These are phyloP conservation scores for Bryum argenteum DNA, from an alignment of 225 moss, liverwort and hornwort species.

Conservation along the genomic window DNA sequence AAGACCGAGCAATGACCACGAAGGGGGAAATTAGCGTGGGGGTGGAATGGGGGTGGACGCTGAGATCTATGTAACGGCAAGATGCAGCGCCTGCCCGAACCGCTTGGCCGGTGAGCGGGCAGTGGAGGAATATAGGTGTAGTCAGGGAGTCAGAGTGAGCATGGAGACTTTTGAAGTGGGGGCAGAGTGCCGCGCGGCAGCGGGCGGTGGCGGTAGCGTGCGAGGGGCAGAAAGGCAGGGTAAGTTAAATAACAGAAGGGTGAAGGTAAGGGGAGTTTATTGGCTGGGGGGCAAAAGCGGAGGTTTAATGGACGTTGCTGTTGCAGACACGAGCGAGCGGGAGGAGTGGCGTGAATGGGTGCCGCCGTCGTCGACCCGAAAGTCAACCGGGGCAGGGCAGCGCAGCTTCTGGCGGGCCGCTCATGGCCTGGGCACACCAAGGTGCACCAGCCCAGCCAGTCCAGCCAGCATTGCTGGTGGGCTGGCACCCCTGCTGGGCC, in stretches of 20 bases:
- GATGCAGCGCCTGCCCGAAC: not conserved
- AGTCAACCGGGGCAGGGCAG: constrained; percentile 30
- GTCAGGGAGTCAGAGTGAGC: not conserved
- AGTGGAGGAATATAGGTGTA: not conserved
- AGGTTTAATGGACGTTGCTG: not conserved
- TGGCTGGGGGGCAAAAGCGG: not conserved
- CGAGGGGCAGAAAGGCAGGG: too few relatives aligned
- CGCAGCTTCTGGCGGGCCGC: too few relatives aligned
- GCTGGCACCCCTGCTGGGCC: too few relatives aligned
- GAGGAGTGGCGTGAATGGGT: not conserved
- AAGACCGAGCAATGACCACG: not conserved
- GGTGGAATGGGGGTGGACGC: not conserved
- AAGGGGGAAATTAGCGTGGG: not conserved
- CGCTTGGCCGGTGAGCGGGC: not conserved
- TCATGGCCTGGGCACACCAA: too few relatives aligned
- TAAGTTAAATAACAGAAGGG: not conserved
- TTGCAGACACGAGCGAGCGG: not conserved
- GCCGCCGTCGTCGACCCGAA: not conserved
- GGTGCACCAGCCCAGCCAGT: too few relatives aligned
- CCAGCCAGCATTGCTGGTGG: too few relatives aligned
- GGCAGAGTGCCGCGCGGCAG: not conserved
- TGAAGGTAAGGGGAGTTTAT: not conserved
- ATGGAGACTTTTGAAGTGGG: not conserved
- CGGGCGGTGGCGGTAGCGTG: too few relatives aligned
- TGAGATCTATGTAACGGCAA: too few relatives aligned